Evolutionary conservation across 73 alveolate genomes (phyloP).

Genomic region (Uronychia setigera): DNA sequence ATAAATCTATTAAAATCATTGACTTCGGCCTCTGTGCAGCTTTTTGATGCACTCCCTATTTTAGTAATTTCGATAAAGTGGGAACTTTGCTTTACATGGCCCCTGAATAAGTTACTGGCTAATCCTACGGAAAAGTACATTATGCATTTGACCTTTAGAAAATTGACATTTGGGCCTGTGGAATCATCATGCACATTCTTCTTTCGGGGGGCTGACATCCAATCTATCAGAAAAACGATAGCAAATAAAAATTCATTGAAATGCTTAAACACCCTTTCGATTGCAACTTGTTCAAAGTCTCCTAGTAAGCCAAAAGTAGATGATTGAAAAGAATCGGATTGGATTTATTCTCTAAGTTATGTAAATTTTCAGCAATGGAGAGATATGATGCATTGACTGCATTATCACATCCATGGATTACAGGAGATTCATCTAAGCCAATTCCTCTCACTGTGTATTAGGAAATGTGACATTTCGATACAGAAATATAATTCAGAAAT

Average conservation of each 20-base stretch:
- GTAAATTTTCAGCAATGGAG: slow-evolving; percentile 5
- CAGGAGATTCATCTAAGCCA: slow-evolving; percentile 41
- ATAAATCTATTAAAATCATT: slow-evolving; percentile 16
- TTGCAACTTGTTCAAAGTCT: background rate
- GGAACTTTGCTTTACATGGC: slow-evolving; percentile 67
- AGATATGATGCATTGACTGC: slow-evolving; percentile 79
- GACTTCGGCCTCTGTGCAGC: slow-evolving; percentile 69
- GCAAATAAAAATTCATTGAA: background rate
- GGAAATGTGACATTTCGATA: slow-evolving; percentile 8
- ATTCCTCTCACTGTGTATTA: slow-evolving; percentile 42
- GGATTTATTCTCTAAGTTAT: background rate
- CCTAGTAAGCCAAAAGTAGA: background rate
- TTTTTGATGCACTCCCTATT: slow-evolving; percentile 25
- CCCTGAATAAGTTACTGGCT: slow-evolving; percentile 45
- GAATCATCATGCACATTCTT: slow-evolving; percentile 87
- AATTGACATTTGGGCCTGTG: slow-evolving; percentile 95
- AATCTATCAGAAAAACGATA: slow-evolving; percentile 63
- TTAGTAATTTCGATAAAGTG: slow-evolving; percentile 48
- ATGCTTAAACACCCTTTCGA: background rate
- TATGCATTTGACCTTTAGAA: slow-evolving; percentile 17
- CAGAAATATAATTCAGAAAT: background rate
- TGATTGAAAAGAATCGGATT: background rate
- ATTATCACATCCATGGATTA: slow-evolving; percentile 84
- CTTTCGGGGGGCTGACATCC: slow-evolving; percentile 83
- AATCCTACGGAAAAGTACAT: slow-evolving; percentile 13